These are phyloP conservation scores for Artomyces pyxidatus DNA, from an alignment of 768 basidiomycete species.

Conservation along the genomic window DNA sequence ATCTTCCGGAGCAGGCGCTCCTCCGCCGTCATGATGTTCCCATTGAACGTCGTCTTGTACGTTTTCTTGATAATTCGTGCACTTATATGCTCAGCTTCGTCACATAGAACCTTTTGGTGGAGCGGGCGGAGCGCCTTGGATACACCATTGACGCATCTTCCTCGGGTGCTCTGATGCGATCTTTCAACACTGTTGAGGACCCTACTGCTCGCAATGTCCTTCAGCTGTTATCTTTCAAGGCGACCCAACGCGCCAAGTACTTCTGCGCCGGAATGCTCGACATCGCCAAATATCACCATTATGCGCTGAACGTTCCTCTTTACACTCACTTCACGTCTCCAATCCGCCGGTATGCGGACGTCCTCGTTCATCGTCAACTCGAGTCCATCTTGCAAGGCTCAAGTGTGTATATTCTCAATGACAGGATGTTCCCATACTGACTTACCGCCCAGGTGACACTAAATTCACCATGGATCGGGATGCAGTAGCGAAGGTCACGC, in stretches of 20 bases:
- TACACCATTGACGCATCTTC: conserved; percentile 74
- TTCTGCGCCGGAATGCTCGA: conserved; percentile 99
- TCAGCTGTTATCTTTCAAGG: conserved; percentile 78
- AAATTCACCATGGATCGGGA: conserved; percentile 98
- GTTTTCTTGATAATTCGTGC: conserved; percentile 24
- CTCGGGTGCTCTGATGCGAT: conserved; percentile 75
- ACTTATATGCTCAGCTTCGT: no score
- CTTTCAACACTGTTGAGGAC: conserved; percentile 68
- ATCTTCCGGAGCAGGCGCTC: conserved; percentile 94
- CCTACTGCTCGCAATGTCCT: conserved; percentile 71
- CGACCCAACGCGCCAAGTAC: conserved; percentile 94
- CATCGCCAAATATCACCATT: conserved; percentile 96
- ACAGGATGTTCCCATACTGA: background rate
- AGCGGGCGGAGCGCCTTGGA: conserved; percentile 79
- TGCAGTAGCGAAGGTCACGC: conserved; percentile 94
- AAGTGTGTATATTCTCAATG: conserved; percentile 32
- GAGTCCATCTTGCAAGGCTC: conserved; percentile 78
- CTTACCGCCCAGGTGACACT: conserved; percentile 22
- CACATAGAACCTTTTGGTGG: conserved; percentile 64
- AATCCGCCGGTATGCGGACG: conserved; percentile 87
- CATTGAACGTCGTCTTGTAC: conserved; percentile 81
- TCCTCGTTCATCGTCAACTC: conserved; percentile 93
- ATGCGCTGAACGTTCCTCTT: conserved; percentile 80
- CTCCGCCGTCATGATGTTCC: conserved; percentile 92
- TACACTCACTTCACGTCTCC: conserved; percentile 94